Percentiles rank a stretch among this genome's conserved stretches.
These are phyloP conservation scores for Phytophthora gonapodyides DNA, from an alignment of 352 stramenopile genomes.

Conservation along the genomic window DNA sequence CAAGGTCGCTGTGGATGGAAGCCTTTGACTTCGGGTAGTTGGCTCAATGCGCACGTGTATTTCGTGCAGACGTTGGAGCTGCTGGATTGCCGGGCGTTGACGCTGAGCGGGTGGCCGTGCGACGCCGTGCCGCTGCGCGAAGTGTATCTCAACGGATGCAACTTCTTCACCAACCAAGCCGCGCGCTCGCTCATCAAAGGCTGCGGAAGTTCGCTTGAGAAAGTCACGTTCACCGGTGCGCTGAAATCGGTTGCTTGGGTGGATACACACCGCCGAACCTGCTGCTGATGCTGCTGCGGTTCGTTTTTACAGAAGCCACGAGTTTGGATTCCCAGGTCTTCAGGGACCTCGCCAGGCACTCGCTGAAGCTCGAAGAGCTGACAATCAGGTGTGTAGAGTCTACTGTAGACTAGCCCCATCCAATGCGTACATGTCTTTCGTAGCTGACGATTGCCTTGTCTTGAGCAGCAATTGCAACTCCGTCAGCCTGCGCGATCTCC, in stretches of 20 bases:
- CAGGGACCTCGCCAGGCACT: constrained; percentile 35
- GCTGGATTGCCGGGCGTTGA: constrained; percentile 58
- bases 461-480: constrained; percentile 37
- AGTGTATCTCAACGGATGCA: constrained; percentile 57
- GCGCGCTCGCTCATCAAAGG: constrained; percentile 42
- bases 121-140: constrained; percentile 35
- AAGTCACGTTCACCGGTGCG: constrained; percentile 53
- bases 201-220: constrained; percentile 43
- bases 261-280: constrained; percentile 1
- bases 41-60: neutral
- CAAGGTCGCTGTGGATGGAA: constrained; percentile 26
- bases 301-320: constrained; percentile 39
- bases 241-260: neutral
- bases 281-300: constrained; percentile 6
- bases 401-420: neutral
- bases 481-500: constrained; percentile 39
- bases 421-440: neutral
- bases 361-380: constrained; percentile 44
- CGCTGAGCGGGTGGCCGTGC: constrained; percentile 48
- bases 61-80: constrained; percentile 55
- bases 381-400: constrained; percentile 56
- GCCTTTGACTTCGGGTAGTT: constrained; percentile 6
- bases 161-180: constrained; percentile 50
- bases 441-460: constrained; percentile 5
- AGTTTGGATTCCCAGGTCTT: constrained; percentile 56